phyloP scores from a whole-genome alignment of 2,329 filamentous ascomycete species.

The Tolypocladium nubicola region DNA sequence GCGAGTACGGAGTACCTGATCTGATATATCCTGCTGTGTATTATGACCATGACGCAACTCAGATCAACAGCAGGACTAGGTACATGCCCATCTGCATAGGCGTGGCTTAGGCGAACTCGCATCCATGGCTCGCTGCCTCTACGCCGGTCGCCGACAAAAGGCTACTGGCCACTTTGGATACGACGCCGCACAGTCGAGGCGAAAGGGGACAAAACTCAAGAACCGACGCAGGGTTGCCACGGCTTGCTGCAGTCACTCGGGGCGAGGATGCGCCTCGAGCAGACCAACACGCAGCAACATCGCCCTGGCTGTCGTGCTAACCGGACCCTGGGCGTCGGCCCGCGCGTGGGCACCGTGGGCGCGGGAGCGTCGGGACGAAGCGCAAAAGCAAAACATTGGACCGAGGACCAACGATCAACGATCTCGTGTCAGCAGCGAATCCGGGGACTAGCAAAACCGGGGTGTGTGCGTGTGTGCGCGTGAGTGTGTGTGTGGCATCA shows the following conservation, averaged over 20 bases:
- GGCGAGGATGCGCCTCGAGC: neutral
- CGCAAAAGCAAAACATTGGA: neutral
- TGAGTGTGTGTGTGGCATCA: neutral
- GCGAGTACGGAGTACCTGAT: neutral
- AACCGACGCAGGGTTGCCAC: neutral
- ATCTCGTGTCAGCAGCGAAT: neutral
- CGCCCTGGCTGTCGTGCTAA: neutral
- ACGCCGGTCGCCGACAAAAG: neutral
- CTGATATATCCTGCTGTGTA: neutral
- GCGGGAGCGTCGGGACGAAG: constrained; percentile 1
- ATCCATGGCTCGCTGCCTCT: neutral
- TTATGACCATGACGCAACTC: neutral
- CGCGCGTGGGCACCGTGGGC: neutral
- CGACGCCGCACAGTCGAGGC: neutral
- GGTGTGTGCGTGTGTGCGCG: neutral
- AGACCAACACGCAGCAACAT: neutral
- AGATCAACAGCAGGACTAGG: neutral
- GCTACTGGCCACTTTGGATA: neutral
- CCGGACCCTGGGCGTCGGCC: neutral
- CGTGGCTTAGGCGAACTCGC: neutral
- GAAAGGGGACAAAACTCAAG: neutral
- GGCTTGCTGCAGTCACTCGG: neutral
- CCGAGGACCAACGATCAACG: neutral
- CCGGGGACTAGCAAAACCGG: neutral
- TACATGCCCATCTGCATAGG: neutral